Conservation (phyloP, 805 yeast genomes). For the Cyberlindnera saturnus region DNA sequence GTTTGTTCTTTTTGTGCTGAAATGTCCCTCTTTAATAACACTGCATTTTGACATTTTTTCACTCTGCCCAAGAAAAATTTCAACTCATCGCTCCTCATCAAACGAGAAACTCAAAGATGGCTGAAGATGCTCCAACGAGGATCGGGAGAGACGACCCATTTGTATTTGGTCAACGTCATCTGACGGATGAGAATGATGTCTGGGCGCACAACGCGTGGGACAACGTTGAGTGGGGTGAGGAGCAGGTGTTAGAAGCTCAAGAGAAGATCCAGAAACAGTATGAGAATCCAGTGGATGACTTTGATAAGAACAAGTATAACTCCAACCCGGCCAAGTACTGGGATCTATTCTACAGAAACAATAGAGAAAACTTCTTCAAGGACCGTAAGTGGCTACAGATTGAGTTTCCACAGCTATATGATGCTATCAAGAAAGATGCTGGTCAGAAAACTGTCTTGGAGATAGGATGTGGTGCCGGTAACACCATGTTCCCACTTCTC, state of each 20-base stretch:
- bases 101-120: not conserved
- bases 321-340: slow-evolving; percentile 88
- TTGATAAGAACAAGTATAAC: slow-evolving; percentile 74
- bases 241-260: slow-evolving; percentile 71
- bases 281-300: slow-evolving; percentile 80
- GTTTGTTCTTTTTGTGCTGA: too few relatives aligned
- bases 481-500: slow-evolving; percentile 88
- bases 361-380: slow-evolving; percentile 90
- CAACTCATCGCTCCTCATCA: not conserved
- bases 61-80: too few relatives aligned
- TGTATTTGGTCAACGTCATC: slow-evolving; percentile 80
- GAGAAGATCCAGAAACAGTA: slow-evolving; percentile 68
- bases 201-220: slow-evolving; percentile 94
- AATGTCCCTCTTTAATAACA: too few relatives aligned
- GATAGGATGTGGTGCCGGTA: slow-evolving; percentile 98
- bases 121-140: slow-evolving; percentile 34
- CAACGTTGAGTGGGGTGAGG: slow-evolving; percentile 96
- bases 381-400: slow-evolving; percentile 94
- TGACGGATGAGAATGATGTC: slow-evolving; percentile 70
- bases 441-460: slow-evolving; percentile 77
- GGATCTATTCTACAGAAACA: slow-evolving; percentile 90
- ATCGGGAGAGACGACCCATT: slow-evolving; percentile 86
- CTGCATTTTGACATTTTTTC: too few relatives aligned
- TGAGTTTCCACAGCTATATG: slow-evolving; percentile 83
- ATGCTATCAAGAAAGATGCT: slow-evolving; percentile 65